These are phyloP conservation scores for Vaccinium corymbosum DNA, from an alignment of 148 eudicot species.

Conservation along the genomic window DNA sequence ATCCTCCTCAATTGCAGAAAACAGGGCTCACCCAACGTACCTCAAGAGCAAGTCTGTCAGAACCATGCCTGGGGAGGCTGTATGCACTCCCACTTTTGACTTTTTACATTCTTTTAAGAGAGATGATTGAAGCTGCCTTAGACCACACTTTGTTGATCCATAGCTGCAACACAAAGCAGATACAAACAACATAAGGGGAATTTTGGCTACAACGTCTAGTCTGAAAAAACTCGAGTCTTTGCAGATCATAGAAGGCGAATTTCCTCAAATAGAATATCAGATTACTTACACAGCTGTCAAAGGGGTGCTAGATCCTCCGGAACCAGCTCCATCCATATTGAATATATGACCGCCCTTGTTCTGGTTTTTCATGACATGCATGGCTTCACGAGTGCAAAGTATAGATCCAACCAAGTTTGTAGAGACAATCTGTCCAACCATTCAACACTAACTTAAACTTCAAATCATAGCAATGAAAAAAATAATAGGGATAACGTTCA, in stretches of 20 bases:
- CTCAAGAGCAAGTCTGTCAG: conserved; percentile 86
- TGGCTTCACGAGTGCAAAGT: conserved; percentile 97
- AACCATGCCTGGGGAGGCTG: conserved; percentile 99
- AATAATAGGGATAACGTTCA: background rate
- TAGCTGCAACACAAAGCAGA: conserved; percentile 46
- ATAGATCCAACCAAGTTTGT: conserved; percentile 97
- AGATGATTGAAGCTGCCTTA: conserved; percentile 90
- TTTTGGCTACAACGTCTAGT: background rate
- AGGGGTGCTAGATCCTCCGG: conserved; percentile 99
- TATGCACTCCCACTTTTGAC: conserved; percentile 82
- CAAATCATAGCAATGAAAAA: background rate
- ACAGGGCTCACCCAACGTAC: conserved; percentile 27
- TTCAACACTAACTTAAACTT: conserved; percentile 1
- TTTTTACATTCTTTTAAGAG: conserved; percentile 71
- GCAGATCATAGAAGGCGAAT: background rate
- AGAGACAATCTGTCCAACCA: conserved; percentile 68
- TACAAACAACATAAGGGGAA: conserved; percentile 6
- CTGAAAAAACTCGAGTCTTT: background rate
- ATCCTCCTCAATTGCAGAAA: background rate
- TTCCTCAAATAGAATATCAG: background rate
- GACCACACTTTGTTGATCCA: conserved; percentile 99
- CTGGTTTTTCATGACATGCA: conserved; percentile 60
- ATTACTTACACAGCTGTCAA: conserved; percentile 90
- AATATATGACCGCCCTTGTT: conserved; percentile 79
- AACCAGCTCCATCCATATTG: conserved; percentile 99